A percentile compares a stretch with the other conserved stretches of the same genome.
Conservation (phyloP, 352 stramenopile genomes). For the Aphanomyces astaci region DNA sequence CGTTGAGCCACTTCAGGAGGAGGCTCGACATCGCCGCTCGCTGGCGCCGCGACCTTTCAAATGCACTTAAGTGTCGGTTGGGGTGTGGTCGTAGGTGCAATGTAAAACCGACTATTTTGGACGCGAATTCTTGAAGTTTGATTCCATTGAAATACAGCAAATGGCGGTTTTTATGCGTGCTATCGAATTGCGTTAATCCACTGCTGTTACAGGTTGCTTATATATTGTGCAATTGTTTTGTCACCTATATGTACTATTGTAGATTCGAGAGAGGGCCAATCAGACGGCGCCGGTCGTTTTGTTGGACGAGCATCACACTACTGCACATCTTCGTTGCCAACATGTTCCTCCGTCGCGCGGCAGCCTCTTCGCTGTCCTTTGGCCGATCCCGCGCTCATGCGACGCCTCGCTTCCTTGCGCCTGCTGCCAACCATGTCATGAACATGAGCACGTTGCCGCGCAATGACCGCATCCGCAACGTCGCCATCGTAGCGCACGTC, state of each 20-base stretch:
- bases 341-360: slow-evolving; percentile 13
- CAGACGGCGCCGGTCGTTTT: neutral
- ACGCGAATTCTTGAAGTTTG: neutral
- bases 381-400: neutral
- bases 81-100: neutral
- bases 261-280: neutral
- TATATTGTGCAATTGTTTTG: neutral
- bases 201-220: too few relatives aligned
- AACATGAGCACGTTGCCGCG: slow-evolving; percentile 1
- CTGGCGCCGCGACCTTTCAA: neutral
- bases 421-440: neutral
- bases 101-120: neutral
- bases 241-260: neutral
- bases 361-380: neutral
- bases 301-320: neutral
- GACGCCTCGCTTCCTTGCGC: neutral
- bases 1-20: slow-evolving; percentile 74
- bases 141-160: too few relatives aligned
- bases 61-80: neutral
- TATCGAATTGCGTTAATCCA: too few relatives aligned
- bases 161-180: neutral
- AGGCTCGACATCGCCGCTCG: slow-evolving; percentile 50
- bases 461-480: slow-evolving; percentile 69
- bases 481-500: slow-evolving; percentile 92
- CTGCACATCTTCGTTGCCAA: neutral